These are phyloP conservation scores for Exidia glandulosa DNA, from an alignment of 768 basidiomycete genomes.

Conservation along the genomic window DNA sequence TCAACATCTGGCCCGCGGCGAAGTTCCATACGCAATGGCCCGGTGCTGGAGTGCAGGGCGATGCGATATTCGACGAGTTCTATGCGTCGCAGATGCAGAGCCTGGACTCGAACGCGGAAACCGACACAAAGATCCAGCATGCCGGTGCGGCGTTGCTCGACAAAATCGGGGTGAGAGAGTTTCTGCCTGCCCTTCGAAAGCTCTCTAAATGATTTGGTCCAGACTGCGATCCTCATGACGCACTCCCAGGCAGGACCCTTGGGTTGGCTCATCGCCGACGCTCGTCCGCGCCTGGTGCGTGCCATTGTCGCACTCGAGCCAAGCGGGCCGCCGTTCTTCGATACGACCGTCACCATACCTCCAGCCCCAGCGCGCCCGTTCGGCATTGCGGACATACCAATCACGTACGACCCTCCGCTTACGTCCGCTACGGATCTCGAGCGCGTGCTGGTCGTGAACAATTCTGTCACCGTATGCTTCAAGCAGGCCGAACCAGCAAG, in stretches of 20 bases:
- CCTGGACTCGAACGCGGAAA: slow-evolving; percentile 24
- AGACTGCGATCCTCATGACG: slow-evolving; percentile 38
- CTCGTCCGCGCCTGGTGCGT: slow-evolving; percentile 31
- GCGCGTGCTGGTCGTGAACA: slow-evolving; percentile 15
- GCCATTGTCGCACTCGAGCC: slow-evolving; percentile 42
- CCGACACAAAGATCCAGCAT: slow-evolving; percentile 27
- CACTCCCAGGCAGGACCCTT: slow-evolving; percentile 41
- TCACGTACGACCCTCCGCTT: slow-evolving; percentile 31
- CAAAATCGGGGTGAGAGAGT: slow-evolving; percentile 32
- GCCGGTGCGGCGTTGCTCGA: slow-evolving; percentile 36
- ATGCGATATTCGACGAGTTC: slow-evolving; percentile 33
- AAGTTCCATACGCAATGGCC: slow-evolving; percentile 41
- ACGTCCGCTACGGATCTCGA: slow-evolving; percentile 22
- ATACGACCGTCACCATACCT: slow-evolving; percentile 8
- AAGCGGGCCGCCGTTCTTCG: slow-evolving; percentile 37
- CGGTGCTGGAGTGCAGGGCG: slow-evolving; percentile 37
- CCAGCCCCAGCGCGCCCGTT: slow-evolving; percentile 28
- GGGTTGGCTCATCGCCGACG: slow-evolving; percentile 40
- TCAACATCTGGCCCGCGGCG: slow-evolving; percentile 36
- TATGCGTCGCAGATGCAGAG: slow-evolving; percentile 33
- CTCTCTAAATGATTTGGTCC: neutral
- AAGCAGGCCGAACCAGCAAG: slow-evolving; percentile 33
- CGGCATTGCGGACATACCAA: slow-evolving; percentile 38
- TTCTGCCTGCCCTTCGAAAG: neutral
- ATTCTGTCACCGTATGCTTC: slow-evolving; percentile 26